Percentiles rank a stretch among this genome's conserved stretches.
Conservation (phyloP, 768 basidiomycete genomes). For the Infundibulicybe gibba region DNA sequence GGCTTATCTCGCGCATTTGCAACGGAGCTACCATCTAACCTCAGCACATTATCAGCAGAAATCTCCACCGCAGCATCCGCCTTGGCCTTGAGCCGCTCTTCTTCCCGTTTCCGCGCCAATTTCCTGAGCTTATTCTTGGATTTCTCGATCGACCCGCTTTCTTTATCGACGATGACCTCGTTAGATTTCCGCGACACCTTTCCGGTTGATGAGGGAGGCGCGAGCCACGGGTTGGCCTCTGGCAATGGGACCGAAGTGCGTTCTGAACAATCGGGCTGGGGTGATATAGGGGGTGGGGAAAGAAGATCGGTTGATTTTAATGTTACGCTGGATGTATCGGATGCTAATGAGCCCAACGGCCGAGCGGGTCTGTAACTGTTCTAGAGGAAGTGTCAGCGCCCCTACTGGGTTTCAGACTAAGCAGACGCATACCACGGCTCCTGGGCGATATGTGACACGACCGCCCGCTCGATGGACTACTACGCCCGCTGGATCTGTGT, state of each 20-base stretch:
- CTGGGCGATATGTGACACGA: conserved; percentile 60
- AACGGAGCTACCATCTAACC: conserved; percentile 17
- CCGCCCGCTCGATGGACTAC: conserved; percentile 62
- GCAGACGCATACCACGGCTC: conserved; percentile 27
- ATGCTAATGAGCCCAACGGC: conserved; percentile 27
- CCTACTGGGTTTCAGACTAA: background rate
- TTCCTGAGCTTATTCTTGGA: conserved; percentile 77
- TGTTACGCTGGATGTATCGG: conserved; percentile 68
- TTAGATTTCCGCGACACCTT: conserved; percentile 70
- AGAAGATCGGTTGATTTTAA: conserved; percentile 53
- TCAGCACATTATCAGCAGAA: conserved; percentile 49
- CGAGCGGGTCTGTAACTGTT: conserved; percentile 13
- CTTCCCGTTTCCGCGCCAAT: conserved; percentile 47
- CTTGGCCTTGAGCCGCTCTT: conserved; percentile 52
- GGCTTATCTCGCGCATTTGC: conserved; percentile 26
- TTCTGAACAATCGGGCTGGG: conserved; percentile 3
- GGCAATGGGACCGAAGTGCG: conserved; percentile 10
- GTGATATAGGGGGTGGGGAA: conserved; percentile 35
- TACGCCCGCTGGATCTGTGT: conserved; percentile 29
- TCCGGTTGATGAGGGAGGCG: conserved; percentile 20
- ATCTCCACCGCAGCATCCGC: conserved; percentile 86
- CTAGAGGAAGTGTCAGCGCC: conserved; percentile 5
- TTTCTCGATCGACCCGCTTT: conserved; percentile 56
- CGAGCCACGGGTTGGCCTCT: conserved; percentile 81
- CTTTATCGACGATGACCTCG: conserved; percentile 66